phyloP scores from a whole-genome alignment of 2,329 filamentous ascomycete species.

The Byssothecium circinans region DNA sequence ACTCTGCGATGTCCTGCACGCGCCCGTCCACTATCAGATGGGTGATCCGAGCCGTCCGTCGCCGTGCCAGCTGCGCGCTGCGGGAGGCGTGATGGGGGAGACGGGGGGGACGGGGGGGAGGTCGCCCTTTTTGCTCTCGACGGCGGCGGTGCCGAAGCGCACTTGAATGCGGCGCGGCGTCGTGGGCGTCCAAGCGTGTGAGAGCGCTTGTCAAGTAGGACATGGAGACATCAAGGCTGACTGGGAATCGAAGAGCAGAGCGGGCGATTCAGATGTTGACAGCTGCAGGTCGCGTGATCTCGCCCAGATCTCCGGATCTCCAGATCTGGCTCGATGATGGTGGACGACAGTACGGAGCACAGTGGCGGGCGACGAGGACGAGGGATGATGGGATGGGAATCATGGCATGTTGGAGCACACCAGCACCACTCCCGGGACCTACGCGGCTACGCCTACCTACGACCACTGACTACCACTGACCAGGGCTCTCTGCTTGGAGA shows the following conservation, averaged over 20 bases:
- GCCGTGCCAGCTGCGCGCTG: background rate
- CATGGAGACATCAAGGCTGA: background rate
- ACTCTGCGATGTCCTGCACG: background rate
- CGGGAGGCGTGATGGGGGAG: background rate
- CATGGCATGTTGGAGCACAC: background rate
- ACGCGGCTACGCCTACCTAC: too few species aligned
- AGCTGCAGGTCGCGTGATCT: too few species aligned
- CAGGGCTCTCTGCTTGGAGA: background rate
- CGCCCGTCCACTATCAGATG: background rate
- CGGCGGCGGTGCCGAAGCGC: background rate
- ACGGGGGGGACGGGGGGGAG: background rate
- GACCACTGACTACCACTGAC: background rate
- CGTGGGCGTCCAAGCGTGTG: background rate
- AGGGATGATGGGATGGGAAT: background rate
- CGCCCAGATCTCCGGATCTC: too few species aligned
- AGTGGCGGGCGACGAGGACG: background rate
- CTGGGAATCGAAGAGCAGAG: too few species aligned
- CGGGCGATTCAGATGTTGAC: too few species aligned
- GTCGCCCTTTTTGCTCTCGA: background rate
- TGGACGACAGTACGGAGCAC: too few species aligned
- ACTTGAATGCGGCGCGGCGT: background rate
- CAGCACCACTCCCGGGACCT: too few species aligned
- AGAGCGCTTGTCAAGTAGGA: background rate
- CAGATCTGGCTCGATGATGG: too few species aligned
- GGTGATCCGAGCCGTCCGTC: background rate